phyloP scores from a whole-genome alignment of 768 basidiomycete genomes.

The Psilocybe subaeruginosa region DNA sequence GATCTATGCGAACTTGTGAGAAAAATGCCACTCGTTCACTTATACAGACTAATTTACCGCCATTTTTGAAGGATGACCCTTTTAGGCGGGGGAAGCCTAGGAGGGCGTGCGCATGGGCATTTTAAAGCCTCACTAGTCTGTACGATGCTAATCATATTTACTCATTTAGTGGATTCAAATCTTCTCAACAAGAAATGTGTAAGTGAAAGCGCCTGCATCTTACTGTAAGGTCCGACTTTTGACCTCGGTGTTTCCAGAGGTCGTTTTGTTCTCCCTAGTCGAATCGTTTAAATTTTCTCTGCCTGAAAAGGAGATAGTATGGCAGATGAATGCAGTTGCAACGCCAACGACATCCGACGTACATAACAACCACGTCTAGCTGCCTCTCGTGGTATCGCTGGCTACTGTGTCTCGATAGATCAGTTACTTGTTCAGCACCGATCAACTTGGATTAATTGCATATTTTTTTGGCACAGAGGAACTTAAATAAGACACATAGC shows the following conservation, averaged over 20 bases:
- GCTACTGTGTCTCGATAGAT: not conserved
- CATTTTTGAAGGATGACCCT: not conserved
- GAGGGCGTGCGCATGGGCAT: not conserved
- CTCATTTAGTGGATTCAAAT: slow-evolving; percentile 40
- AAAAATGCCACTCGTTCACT: not conserved
- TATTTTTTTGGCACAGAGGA: no score
- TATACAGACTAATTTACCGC: not conserved
- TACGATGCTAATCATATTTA: slow-evolving; percentile 21
- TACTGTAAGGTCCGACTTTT: not conserved
- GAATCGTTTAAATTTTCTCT: slow-evolving; percentile 21
- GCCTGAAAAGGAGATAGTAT: slow-evolving; percentile 22
- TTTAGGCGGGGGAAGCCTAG: not conserved
- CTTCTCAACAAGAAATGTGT: slow-evolving; percentile 56
- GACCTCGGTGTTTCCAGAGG: slow-evolving; percentile 17
- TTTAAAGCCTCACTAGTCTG: not conserved
- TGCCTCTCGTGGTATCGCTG: not conserved
- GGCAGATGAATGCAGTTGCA: slow-evolving; percentile 25
- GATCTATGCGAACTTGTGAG: slow-evolving; percentile 17
- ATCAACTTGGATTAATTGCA: no score
- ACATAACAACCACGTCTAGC: not conserved
- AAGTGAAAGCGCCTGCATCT: slow-evolving; percentile 14
- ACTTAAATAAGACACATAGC: no score
- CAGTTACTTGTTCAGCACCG: not conserved
- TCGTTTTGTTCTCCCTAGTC: slow-evolving; percentile 23
- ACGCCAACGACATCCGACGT: slow-evolving; percentile 13